Conservation (phyloP, 1,139 yeast species). For the Kluyveromyces marxianus region DNA sequence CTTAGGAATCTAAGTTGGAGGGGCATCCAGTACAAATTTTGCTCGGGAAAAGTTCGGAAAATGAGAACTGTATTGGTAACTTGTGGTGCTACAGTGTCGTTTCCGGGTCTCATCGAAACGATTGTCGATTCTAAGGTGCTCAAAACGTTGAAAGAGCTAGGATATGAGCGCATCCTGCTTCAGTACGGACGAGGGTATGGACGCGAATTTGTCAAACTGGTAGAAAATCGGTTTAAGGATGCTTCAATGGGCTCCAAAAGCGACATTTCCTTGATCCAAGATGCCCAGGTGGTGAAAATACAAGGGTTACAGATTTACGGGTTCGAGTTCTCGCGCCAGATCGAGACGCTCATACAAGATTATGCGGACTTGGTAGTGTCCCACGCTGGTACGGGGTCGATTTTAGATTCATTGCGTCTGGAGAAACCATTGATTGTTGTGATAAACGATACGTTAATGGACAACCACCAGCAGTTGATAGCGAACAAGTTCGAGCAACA, state of each 20-base stretch:
- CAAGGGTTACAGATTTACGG: slow-evolving; percentile 33
- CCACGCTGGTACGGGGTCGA: slow-evolving; percentile 94
- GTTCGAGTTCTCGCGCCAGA: slow-evolving; percentile 41
- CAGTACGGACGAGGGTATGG: slow-evolving; percentile 59
- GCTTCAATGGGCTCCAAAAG: no score
- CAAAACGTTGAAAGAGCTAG: slow-evolving; percentile 27
- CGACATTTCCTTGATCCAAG: slow-evolving; percentile 2
- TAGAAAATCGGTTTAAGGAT: not conserved
- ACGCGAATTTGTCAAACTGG: slow-evolving; percentile 23
- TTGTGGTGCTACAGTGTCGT: slow-evolving; percentile 84
- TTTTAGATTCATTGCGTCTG: slow-evolving; percentile 62
- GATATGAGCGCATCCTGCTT: slow-evolving; percentile 40
- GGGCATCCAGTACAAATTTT: not conserved
- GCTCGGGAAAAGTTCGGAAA: not conserved
- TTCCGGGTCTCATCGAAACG: slow-evolving; percentile 44
- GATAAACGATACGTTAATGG: slow-evolving; percentile 64
- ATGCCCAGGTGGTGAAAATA: slow-evolving; percentile 3
- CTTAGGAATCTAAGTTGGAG: not conserved
- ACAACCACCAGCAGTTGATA: slow-evolving; percentile 79
- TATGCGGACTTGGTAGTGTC: slow-evolving; percentile 57
- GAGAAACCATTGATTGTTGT: slow-evolving; percentile 58
- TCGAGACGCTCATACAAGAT: slow-evolving; percentile 35
- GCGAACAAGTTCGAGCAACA: slow-evolving; percentile 47
- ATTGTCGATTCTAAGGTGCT: slow-evolving; percentile 37
- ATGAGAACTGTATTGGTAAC: slow-evolving; percentile 43